phyloP scores from a whole-genome alignment of 257 asterid species.

The Forsythia viridissima region DNA sequence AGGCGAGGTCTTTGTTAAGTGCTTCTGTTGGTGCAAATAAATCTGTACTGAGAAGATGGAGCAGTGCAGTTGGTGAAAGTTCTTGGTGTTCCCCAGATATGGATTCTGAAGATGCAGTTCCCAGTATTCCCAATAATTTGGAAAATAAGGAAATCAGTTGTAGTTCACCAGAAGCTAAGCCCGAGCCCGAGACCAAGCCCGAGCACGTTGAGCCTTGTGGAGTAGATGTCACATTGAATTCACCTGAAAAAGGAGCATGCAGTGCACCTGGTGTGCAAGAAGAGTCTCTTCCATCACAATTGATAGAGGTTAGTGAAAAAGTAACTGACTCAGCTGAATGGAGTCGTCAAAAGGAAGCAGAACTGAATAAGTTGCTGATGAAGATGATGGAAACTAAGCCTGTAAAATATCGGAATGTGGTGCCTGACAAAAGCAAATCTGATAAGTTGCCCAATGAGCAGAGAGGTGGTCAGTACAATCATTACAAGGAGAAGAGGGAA shows the following conservation, averaged over 20 bases:
- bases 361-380: conserved; percentile 72
- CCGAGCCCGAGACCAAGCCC: conserved; percentile 15
- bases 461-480: conserved; percentile 66
- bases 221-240: conserved; percentile 36
- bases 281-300: conserved; percentile 40
- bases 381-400: conserved; percentile 96
- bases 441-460: conserved; percentile 56
- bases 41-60: conserved; percentile 95
- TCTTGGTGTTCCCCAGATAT: conserved; percentile 38
- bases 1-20: conserved; percentile 47
- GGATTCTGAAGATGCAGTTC: conserved; percentile 38
- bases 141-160: conserved; percentile 31
- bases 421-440: conserved; percentile 49
- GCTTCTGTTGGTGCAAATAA: conserved; percentile 65
- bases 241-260: conserved; percentile 36
- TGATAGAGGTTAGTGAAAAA: conserved; percentile 45
- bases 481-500: conserved; percentile 74
- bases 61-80: conserved; percentile 70
- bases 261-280: conserved; percentile 36
- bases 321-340: conserved; percentile 72
- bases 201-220: conserved; percentile 35
- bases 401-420: conserved; percentile 41
- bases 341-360: conserved; percentile 92
- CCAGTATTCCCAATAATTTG: conserved; percentile 31
- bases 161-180: conserved; percentile 38